These are phyloP conservation scores for Cyberlindnera sargentensis DNA, from an alignment of 805 yeast genomes.

Conservation along the genomic window DNA sequence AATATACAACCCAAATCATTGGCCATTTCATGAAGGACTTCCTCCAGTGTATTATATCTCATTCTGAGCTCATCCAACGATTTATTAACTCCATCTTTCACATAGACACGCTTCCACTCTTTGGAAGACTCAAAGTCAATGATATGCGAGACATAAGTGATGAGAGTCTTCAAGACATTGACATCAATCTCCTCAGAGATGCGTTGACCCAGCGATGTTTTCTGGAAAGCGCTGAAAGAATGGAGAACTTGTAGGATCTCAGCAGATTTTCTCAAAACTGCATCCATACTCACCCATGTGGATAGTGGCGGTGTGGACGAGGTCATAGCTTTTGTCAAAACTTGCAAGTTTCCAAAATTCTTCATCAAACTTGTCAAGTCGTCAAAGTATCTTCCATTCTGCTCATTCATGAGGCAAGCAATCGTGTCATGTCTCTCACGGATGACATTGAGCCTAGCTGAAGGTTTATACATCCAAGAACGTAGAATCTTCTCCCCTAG, in stretches of 20 bases:
- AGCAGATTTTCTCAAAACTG: slow-evolving; percentile 18
- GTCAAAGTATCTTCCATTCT: slow-evolving; percentile 16
- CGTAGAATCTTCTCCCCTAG: slow-evolving; percentile 26
- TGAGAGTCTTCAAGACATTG: slow-evolving; percentile 7
- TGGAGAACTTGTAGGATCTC: slow-evolving; percentile 9
- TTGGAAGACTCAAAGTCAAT: slow-evolving; percentile 33
- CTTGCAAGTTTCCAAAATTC: slow-evolving; percentile 25
- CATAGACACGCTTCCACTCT: slow-evolving; percentile 21
- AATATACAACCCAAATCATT: slow-evolving; percentile 6
- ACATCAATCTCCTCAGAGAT: slow-evolving; percentile 12
- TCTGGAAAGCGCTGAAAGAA: neutral
- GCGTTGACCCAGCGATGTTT: slow-evolving; percentile 8
- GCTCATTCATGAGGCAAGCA: slow-evolving; percentile 16
- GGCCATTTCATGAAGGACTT: slow-evolving; percentile 22
- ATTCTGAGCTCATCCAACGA: slow-evolving; percentile 19
- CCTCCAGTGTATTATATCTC: slow-evolving; percentile 23
- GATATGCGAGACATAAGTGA: slow-evolving; percentile 18
- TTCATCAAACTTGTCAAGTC: slow-evolving; percentile 19
- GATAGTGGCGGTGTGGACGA: slow-evolving; percentile 22
- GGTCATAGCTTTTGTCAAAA: slow-evolving; percentile 13
- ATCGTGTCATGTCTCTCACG: slow-evolving; percentile 26
- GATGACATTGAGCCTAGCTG: slow-evolving; percentile 22
- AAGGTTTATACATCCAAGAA: slow-evolving; percentile 31
- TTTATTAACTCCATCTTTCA: slow-evolving; percentile 26
- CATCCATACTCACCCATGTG: slow-evolving; percentile 26